Evolutionary conservation across 805 yeast species (phyloP).

Genomic region (Monosporozyma siamensis): DNA sequence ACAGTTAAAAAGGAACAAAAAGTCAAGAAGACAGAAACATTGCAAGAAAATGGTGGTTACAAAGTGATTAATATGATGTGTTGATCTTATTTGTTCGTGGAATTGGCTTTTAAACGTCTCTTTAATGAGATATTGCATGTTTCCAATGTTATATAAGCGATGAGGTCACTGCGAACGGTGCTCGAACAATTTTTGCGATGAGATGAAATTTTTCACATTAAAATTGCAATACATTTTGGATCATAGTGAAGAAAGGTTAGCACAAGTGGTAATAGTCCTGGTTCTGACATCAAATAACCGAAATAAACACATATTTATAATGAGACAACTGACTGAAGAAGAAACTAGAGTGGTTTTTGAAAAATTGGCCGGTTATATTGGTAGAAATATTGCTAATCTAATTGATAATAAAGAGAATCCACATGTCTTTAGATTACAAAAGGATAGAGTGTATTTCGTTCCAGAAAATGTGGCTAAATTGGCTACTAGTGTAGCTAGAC

Average conservation of each 20-base stretch:
- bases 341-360: slow-evolving; percentile 95
- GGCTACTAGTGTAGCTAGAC: slow-evolving; percentile 87
- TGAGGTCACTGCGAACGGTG: background rate
- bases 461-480: slow-evolving; percentile 70
- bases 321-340: slow-evolving; percentile 95
- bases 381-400: slow-evolving; percentile 83
- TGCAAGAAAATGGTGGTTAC: no score
- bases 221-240: slow-evolving; percentile 1
- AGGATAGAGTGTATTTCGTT: slow-evolving; percentile 92
- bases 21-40: no score
- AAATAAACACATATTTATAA: no score
- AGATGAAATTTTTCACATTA: slow-evolving; percentile 1
- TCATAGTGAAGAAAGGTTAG: no score
- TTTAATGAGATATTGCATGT: no score
- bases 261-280: no score
- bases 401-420: slow-evolving; percentile 76
- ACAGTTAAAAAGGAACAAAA: no score
- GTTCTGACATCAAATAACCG: no score
- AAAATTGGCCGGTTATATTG: slow-evolving; percentile 90
- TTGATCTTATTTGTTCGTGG: no score
- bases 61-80: no score
- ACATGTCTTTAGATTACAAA: slow-evolving; percentile 90
- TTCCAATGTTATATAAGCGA: background rate
- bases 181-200: background rate
- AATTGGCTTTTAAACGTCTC: background rate